Evolutionary conservation across 2,329 filamentous ascomycete genomes (phyloP).

Genomic region (Sarocladiaceae sp.): DNA sequence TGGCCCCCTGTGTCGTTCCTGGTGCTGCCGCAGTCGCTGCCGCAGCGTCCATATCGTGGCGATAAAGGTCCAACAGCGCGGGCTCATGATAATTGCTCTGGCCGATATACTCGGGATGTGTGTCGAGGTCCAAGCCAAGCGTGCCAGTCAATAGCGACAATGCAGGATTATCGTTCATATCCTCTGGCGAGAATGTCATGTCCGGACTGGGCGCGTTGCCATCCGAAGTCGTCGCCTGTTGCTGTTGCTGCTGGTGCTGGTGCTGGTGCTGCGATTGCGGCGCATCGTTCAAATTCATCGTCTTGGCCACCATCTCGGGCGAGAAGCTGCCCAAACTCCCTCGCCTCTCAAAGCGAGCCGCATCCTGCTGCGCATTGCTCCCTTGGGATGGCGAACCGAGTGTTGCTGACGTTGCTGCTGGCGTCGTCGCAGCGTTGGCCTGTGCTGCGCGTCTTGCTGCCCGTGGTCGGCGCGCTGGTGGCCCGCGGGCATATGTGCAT

Average conservation of each 20-base stretch:
- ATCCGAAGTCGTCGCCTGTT: conserved; percentile 1
- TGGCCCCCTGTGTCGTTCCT: not conserved
- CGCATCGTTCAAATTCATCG: conserved; percentile 4
- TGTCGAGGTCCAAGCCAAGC: conserved; percentile 4
- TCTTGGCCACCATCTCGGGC: conserved; percentile 7
- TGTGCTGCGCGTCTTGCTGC: conserved; percentile 2
- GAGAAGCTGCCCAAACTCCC: conserved; percentile 6
- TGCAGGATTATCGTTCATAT: conserved; percentile 4
- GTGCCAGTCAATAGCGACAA: conserved; percentile 2
- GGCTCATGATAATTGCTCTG: conserved; percentile 8
- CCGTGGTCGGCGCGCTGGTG: conserved; percentile 5
- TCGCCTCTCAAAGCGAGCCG: not conserved
- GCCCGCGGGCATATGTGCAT: conserved; percentile 6
- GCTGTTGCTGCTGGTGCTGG: too few relatives aligned
- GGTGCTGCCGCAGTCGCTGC: not conserved
- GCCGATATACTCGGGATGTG: conserved; percentile 5
- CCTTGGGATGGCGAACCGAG: too few relatives aligned
- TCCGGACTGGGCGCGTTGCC: conserved; percentile 5
- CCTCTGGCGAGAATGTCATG: conserved; percentile 3
- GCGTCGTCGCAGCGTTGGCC: not conserved
- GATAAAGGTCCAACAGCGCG: conserved; percentile 5
- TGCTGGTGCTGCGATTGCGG: conserved; percentile 2
- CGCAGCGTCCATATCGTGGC: not conserved
- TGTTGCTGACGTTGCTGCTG: not conserved
- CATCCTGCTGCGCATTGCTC: too few relatives aligned